Evolutionary conservation across 768 basidiomycete genomes (phyloP).

Genomic region (Zangia roseola): DNA sequence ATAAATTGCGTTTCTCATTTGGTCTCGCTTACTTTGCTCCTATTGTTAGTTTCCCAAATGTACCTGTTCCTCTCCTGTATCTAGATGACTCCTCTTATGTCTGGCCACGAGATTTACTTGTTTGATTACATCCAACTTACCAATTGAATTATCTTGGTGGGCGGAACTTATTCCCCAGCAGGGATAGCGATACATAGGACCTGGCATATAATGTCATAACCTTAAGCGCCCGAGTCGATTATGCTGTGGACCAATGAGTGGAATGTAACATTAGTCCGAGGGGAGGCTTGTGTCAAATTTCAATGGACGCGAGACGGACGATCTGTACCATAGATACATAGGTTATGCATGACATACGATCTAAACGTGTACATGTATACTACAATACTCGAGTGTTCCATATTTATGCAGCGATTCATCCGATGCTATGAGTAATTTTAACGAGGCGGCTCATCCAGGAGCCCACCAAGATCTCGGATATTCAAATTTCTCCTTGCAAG

Average conservation of each 20-base stretch:
- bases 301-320: too few relatives aligned
- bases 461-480: not conserved
- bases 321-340: too few relatives aligned
- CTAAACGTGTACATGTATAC: too few relatives aligned
- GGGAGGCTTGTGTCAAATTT: too few relatives aligned
- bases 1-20: not conserved
- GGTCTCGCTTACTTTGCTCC: not conserved
- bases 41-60: not conserved
- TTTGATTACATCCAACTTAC: not conserved
- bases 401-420: too few relatives aligned
- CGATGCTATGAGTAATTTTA: too few relatives aligned
- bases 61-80: not conserved
- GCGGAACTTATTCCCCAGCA: not conserved
- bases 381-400: too few relatives aligned
- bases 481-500: constrained; percentile 19
- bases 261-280: not conserved
- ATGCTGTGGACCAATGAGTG: too few relatives aligned
- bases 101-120: not conserved
- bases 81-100: not conserved
- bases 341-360: too few relatives aligned
- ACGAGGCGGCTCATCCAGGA: not conserved
- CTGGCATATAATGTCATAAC: not conserved
- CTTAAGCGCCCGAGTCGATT: too few relatives aligned
- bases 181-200: too few relatives aligned
- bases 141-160: not conserved